A percentile compares a stretch with the other conserved stretches of the same genome.
Conservation (phyloP, 345 rosid genomes). For the Aurinia saxatilis region DNA sequence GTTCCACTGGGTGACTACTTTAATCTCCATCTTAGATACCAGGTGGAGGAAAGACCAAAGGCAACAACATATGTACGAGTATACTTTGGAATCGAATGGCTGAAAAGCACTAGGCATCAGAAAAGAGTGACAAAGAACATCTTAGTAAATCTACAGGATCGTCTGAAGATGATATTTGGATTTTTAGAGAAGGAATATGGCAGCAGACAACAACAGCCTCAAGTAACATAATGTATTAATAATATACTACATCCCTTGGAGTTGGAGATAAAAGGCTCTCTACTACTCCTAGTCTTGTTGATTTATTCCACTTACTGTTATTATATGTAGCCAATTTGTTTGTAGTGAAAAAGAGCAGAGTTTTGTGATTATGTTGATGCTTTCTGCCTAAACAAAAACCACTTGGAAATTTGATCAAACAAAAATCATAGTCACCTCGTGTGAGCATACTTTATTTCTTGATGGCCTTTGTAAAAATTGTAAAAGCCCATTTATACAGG, state of each 20-base stretch:
- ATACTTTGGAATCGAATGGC: conserved; percentile 78
- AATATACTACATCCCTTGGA: not conserved
- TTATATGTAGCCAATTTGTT: not conserved
- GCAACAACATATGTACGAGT: conserved; percentile 53
- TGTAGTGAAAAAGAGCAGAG: conserved; percentile 13
- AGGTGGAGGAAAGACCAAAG: conserved; percentile 68
- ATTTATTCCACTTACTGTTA: not conserved
- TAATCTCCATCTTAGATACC: conserved; percentile 77
- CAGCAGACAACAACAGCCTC: conserved; percentile 36
- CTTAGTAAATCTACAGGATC: conserved; percentile 50
- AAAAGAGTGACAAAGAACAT: conserved; percentile 78
- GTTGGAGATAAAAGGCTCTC: not conserved
- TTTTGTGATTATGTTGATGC: conserved; percentile 20
- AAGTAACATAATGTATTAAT: conserved; percentile 1
- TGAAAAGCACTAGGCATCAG: conserved; percentile 74
- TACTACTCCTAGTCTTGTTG: not conserved
- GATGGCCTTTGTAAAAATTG: not conserved
- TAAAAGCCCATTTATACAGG: not conserved
- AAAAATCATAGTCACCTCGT: not conserved
- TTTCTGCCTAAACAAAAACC: conserved; percentile 9
- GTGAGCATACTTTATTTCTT: not conserved
- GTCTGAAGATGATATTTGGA: conserved; percentile 57
- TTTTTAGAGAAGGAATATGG: conserved; percentile 66
- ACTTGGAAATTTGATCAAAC: not conserved
- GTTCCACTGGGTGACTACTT: conserved; percentile 89